Percentiles rank a stretch among this genome's conserved stretches.
phyloP scores from a whole-genome alignment of 108 stramenopile genomes.

The Pseudonitzschia multistriata region DNA sequence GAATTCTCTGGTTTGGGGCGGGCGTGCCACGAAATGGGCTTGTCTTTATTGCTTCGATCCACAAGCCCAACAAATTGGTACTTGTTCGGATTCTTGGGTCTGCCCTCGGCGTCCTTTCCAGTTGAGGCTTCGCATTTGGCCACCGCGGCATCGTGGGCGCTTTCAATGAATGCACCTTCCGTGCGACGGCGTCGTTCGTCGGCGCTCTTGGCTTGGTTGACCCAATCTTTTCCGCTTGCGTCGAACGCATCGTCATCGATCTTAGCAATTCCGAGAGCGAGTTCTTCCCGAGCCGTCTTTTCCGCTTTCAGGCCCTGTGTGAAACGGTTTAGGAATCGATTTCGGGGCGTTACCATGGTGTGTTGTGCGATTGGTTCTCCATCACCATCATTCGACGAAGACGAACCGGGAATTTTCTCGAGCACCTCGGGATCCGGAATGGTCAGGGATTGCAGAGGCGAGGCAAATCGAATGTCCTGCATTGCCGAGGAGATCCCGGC shows the following conservation, averaged over 20 bases:
- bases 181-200: slow-evolving; percentile 36
- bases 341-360: slow-evolving; percentile 30
- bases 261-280: slow-evolving; percentile 38
- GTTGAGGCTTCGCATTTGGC: slow-evolving; percentile 31
- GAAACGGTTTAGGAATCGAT: slow-evolving; percentile 54
- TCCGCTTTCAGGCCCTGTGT: slow-evolving; percentile 72
- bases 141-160: slow-evolving; percentile 65
- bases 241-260: slow-evolving; percentile 15
- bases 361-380: neutral
- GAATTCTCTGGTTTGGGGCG: slow-evolving; percentile 65
- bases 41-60: slow-evolving; percentile 26
- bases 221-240: slow-evolving; percentile 47
- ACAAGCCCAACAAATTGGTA: slow-evolving; percentile 85
- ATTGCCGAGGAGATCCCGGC: neutral
- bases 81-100: slow-evolving; percentile 7
- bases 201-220: slow-evolving; percentile 35
- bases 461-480: slow-evolving; percentile 50
- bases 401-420: slow-evolving; percentile 15
- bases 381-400: neutral
- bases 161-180: slow-evolving; percentile 54
- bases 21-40: slow-evolving; percentile 75
- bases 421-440: slow-evolving; percentile 33
- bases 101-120: neutral
- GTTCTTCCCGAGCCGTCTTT: slow-evolving; percentile 41
- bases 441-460: slow-evolving; percentile 79